Evolutionary conservation across 2,329 filamentous ascomycete species (phyloP), one percentile per base, ranked within the genome.

Genomic region (Phaeosphaeriaceae sp.): DNA sequence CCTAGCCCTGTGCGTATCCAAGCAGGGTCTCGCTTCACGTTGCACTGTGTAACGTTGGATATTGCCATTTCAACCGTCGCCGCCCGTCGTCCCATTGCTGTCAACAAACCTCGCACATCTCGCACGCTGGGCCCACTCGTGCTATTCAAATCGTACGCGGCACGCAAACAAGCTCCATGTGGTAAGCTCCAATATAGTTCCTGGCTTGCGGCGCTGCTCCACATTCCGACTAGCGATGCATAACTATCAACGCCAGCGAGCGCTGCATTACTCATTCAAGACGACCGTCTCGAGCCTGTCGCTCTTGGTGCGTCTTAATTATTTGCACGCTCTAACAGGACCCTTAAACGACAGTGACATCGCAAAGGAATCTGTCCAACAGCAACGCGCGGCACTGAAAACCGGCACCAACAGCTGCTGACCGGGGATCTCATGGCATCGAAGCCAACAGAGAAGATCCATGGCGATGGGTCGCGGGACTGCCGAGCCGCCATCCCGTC

Each of bases 401-500:
- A 30, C 21, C 19, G 46, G 52, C 56, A 57, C 28, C 53, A 42
- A 47, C 49, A 49, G 58, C 54, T 59, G 30, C 30, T n/a, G 35
- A 40, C 35, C 17, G 35, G 35, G 35, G 15, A 40, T 40, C 35
- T 58, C 58, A 58, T 30, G 21, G 28, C 15, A 23, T 49, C 50
- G 43, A 26, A 54, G 50, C 54, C 51, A 54, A 42, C 40, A 58
- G 35, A 60, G 35, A 58, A 54, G 57, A 58, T 60, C 65, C 65
- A 62, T 62, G 60, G 63, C 59, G 40, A 54, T 61, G 65, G 65
- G 60, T 58, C 57, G 53, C 56, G 59, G 59, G 59, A 54, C 28
- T 40, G 58, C 65, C 61, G 63, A 55, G 65, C 62, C 60, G 64
- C 57, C 64, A 52, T 62, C 61, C 61, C 63, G 59, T 61, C 56